Evolutionary conservation across 306 rosid genomes (phyloP), one percentile per base, ranked within the genome.

Genomic region (Rosa rugosa): DNA sequence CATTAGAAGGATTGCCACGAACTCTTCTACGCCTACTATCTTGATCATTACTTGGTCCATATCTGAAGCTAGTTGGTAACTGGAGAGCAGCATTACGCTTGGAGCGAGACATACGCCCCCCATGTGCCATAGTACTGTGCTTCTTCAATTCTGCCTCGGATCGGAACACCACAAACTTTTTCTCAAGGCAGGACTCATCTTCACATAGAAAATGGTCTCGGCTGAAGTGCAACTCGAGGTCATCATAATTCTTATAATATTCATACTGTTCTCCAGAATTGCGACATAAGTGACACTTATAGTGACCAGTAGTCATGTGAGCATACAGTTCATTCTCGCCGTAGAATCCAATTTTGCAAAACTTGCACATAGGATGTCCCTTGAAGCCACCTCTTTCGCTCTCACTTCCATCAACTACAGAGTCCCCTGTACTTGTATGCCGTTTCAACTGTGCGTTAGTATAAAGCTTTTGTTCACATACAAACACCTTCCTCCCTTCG

Each of bases 371-470:
- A 70, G 99, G 99, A 85, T 95, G 99, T 85, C 99, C 97, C 65
- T 82, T 86, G 84, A 95, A 95, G 60, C 99, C 97, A 69, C 98
- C 98, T 85, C 95, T 92, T 63, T 92, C 99, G 64, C 95, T 91
- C 93, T 92, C 97, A 80, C 86, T 95, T 81, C 99, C 98, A 81
- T 95, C 99, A 85, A 92, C 98, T 89, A 84, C 91, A 22, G 97
- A 91, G 78, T 88, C 93, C 53, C 99, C 99, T 9, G 91, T 84
- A 83, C 63, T 84, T 73, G 81, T 85, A 80, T 95, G 99, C 75
- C 86, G 91, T 44, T 81, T 92, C 87, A 95, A 75, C 74, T 95
- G 96, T 42, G 89, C 80, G 80, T 90, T 95, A 59, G 84, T 84
- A 82, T 92, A 95, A 45, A 95, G 89, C 76, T 91, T 92, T 85